Base-by-base conservation (phyloP, 805 yeast genomes). In the Metschnikowia shivogae region DNA sequence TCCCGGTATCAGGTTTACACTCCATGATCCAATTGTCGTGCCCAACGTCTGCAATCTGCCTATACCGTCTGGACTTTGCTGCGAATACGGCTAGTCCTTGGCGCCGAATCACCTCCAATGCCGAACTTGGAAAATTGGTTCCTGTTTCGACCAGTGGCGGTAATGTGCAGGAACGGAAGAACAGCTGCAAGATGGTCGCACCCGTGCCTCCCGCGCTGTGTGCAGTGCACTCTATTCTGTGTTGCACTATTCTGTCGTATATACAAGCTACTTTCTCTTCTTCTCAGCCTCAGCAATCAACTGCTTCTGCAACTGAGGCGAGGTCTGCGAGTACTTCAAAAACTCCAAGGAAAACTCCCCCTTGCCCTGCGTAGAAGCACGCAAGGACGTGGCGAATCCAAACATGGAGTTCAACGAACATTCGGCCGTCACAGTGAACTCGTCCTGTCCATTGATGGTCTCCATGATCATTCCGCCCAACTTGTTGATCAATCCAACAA, bases 301-400 rank as follows among this genome's bases (percentile, higher is more conserved):
- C 70, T 92, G 86, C 62, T 76, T 86, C 72, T 93, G 99, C 54
- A 92, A 75, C 55, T 89, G 96, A 31, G 92, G 88, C 39, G 95
- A 78, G 42, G 95, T 86, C 55, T 95, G 96, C 41, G 92, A 81
- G 65, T 92, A 93, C 60, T 89, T 86, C 63, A 86, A 84, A 73
- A 93, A 93, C 67, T 93, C 99, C 67, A 93, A 77, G 2, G 96
- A 80, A 67, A 93, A 93, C 71, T 95, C 98, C 60, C 99, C 99
- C 66, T 93, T 93, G 70, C 99, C 99, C 70, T 93, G 99, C 12
- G 99, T 92, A 48, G 87, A 82, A 17, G 99, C 98, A 76, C 99
- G 85, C 62, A 93, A 76, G 22, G 88, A 81, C 7, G 98, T 87
- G 6, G 98, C 96, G 63, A 93, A 88, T 32, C 99, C 99, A 66